Evolutionary conservation across 1,139 yeast species (phyloP).

Genomic region (Scheffersomyces stambukii): DNA sequence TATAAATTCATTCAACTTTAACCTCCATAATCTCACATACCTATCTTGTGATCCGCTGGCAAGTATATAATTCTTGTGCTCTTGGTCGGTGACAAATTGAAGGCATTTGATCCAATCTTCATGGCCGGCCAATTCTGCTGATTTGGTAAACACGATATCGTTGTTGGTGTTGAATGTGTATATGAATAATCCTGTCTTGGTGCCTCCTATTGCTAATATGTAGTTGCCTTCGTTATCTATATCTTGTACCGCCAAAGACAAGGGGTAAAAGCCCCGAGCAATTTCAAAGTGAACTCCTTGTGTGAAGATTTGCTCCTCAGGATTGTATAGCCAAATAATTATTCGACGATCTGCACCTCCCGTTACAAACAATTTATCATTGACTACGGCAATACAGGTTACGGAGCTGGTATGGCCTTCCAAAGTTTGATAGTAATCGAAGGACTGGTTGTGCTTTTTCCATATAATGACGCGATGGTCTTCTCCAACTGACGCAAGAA

Average conservation of each 20-base stretch:
- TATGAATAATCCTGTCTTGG: slow-evolving; percentile 54
- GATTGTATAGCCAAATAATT: slow-evolving; percentile 42
- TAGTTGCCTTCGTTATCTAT: slow-evolving; percentile 33
- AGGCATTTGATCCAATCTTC: slow-evolving; percentile 90
- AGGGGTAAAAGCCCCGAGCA: slow-evolving; percentile 57
- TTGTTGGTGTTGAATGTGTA: slow-evolving; percentile 39
- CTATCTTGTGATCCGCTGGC: slow-evolving; percentile 91
- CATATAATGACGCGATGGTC: slow-evolving; percentile 63
- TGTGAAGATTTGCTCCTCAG: slow-evolving; percentile 14
- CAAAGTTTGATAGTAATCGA: slow-evolving; percentile 30
- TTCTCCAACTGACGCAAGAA: slow-evolving; percentile 60
- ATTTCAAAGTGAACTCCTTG: slow-evolving; percentile 34
- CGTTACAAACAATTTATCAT: slow-evolving; percentile 40
- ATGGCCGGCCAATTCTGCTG: slow-evolving; percentile 71
- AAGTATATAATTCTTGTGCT: slow-evolving; percentile 51
- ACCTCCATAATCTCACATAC: slow-evolving; percentile 82
- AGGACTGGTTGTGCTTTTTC: slow-evolving; percentile 22
- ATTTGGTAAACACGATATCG: slow-evolving; percentile 15
- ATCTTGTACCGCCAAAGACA: slow-evolving; percentile 52
- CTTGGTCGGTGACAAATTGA: slow-evolving; percentile 49
- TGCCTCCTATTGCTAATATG: slow-evolving; percentile 80
- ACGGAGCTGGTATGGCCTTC: slow-evolving; percentile 44
- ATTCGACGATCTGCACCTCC: slow-evolving; percentile 68
- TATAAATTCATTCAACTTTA: slow-evolving; percentile 53
- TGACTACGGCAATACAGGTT: slow-evolving; percentile 41